These are phyloP conservation scores for Curvularia lunata DNA, from an alignment of 2,329 filamentous ascomycete species.

Conservation along the genomic window DNA sequence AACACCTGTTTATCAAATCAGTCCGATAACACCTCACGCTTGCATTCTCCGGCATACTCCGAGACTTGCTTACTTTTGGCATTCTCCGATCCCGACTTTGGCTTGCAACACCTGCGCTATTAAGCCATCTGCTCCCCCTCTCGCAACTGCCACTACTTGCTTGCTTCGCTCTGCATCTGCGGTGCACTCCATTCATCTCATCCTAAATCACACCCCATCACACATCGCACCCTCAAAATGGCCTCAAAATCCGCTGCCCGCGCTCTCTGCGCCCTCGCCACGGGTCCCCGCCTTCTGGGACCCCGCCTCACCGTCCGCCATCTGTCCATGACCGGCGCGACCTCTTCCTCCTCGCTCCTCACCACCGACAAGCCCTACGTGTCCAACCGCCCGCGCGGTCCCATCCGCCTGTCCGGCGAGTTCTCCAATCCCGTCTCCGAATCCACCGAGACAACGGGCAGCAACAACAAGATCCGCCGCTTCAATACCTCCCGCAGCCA, in stretches of 20 bases:
- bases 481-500: slow-evolving; percentile 67
- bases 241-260: slow-evolving; percentile 19
- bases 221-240: slow-evolving; percentile 11
- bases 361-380: slow-evolving; percentile 58
- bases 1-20: slow-evolving; percentile 2
- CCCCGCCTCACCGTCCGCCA: slow-evolving; percentile 53
- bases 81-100: slow-evolving; percentile 7
- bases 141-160: neutral
- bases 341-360: slow-evolving; percentile 60
- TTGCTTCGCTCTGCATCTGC: neutral
- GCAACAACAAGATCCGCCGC: slow-evolving; percentile 53
- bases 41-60: slow-evolving; percentile 9
- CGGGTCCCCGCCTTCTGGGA: slow-evolving; percentile 51
- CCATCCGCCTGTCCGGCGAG: slow-evolving; percentile 59
- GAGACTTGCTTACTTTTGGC: slow-evolving; percentile 8
- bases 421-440: slow-evolving; percentile 53
- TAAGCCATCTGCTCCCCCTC: slow-evolving; percentile 5
- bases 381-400: slow-evolving; percentile 46
- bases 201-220: slow-evolving; percentile 1
- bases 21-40: neutral
- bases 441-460: slow-evolving; percentile 30
- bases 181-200: neutral
- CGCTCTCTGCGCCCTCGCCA: slow-evolving; percentile 46
- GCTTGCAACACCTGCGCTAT: neutral
- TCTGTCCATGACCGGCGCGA: slow-evolving; percentile 66